phyloP scores from a whole-genome alignment of 208 protist genomes.

The Leishmania lainsoni region DNA sequence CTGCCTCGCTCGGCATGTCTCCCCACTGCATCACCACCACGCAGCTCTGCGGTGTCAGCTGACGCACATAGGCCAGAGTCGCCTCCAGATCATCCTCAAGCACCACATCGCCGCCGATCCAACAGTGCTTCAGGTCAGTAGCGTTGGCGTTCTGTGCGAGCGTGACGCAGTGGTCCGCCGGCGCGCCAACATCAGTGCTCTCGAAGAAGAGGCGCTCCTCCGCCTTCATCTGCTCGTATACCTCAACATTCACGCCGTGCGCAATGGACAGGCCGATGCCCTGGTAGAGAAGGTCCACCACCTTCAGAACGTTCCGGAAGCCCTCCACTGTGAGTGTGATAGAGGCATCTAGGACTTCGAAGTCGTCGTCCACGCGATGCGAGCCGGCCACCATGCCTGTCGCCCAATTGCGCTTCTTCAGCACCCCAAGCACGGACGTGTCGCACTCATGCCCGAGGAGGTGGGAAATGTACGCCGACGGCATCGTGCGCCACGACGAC shows the following conservation, averaged over 20 bases:
- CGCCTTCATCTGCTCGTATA: conserved; percentile 68
- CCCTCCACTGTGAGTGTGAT: conserved; percentile 66
- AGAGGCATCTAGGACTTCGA: conserved; percentile 43
- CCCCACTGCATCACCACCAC: conserved; percentile 58
- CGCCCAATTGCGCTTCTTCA: conserved; percentile 75
- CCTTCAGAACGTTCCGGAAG: conserved; percentile 47
- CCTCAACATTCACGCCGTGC: conserved; percentile 47
- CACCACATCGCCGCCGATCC: conserved; percentile 40
- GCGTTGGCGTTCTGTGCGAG: conserved; percentile 48
- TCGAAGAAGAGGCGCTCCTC: conserved; percentile 63
- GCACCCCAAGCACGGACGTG: conserved; percentile 82
- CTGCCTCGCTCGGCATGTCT: conserved; percentile 44
- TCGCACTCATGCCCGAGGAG: conserved; percentile 94
- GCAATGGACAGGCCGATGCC: conserved; percentile 53
- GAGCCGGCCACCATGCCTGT: conserved; percentile 73
- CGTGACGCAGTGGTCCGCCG: conserved; percentile 45
- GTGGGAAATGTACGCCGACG: conserved; percentile 81
- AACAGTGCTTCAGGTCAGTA: conserved; percentile 55
- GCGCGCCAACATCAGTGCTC: conserved; percentile 37
- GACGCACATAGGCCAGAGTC: conserved; percentile 38
- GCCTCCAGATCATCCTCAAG: conserved; percentile 64
- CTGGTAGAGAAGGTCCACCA: conserved; percentile 66
- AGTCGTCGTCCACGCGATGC: conserved; percentile 64
- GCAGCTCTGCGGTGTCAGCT: conserved; percentile 63
- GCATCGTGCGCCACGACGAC: conserved; percentile 58